These are phyloP conservation scores for Crithidia mellificae DNA, from an alignment of 208 protist genomes.

Conservation along the genomic window DNA sequence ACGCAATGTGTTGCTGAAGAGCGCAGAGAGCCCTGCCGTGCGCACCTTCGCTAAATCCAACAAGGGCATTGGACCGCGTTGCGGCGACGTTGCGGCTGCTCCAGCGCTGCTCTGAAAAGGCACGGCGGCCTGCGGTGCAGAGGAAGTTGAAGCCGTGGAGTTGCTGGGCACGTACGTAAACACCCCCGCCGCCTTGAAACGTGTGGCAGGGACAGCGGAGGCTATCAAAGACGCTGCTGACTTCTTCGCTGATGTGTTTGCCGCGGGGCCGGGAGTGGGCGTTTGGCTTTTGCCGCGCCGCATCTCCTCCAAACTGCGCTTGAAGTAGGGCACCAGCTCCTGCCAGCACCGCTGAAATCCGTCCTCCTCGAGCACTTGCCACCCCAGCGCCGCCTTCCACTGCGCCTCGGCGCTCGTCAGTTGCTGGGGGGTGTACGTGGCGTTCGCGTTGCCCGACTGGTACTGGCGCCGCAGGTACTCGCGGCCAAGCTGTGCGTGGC, in stretches of 20 bases:
- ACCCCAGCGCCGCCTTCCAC: conserved; percentile 24
- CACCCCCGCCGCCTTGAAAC: too few species aligned
- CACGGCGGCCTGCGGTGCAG: too few species aligned
- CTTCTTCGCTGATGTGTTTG: not conserved
- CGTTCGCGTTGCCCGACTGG: too few species aligned
- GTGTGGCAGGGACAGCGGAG: too few species aligned
- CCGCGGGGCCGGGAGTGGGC: not conserved
- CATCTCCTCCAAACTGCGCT: not conserved
- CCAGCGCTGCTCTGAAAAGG: too few species aligned
- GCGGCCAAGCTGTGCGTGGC: conserved; percentile 20
- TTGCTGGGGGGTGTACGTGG: conserved; percentile 12
- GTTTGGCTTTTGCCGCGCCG: not conserved
- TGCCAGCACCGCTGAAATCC: conserved; percentile 26
- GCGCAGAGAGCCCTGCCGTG: not conserved
- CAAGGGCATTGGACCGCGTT: not conserved
- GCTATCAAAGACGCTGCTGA: too few species aligned
- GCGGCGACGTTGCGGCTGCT: not conserved
- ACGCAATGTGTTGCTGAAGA: conserved; percentile 19
- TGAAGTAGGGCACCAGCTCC: conserved; percentile 20
- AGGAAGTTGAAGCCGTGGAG: too few species aligned
- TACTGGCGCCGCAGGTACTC: conserved; percentile 29
- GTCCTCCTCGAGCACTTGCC: conserved; percentile 12
- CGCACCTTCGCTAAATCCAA: conserved; percentile 17
- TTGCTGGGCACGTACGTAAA: too few species aligned
- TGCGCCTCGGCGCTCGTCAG: conserved; percentile 13